Evolutionary conservation across 768 basidiomycete genomes (phyloP).

Genomic region (Naganishia kalamii): DNA sequence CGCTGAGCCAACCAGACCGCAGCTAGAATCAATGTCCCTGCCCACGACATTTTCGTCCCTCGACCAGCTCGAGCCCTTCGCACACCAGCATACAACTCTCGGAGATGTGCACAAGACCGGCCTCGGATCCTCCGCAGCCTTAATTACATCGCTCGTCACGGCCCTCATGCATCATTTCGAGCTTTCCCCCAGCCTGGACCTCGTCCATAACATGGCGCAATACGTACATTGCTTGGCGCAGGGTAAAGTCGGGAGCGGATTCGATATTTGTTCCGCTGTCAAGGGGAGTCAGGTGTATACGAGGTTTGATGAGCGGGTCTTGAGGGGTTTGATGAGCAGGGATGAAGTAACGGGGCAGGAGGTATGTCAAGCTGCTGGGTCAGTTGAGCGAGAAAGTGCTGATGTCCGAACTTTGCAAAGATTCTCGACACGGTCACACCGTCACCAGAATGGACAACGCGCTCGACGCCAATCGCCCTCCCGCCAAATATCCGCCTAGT

Average conservation of each 20-base stretch:
- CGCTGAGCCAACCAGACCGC: neutral
- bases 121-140: constrained; percentile 89
- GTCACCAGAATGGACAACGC: constrained; percentile 62
- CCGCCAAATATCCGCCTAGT: constrained; percentile 77
- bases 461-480: constrained; percentile 64
- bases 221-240: constrained; percentile 93
- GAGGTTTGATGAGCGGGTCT: constrained; percentile 47
- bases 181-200: constrained; percentile 38
- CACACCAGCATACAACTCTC: constrained; percentile 61
- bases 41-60: constrained; percentile 63
- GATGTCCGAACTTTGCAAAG: too few relatives aligned
- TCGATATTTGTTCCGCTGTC: constrained; percentile 88
- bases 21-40: constrained; percentile 63
- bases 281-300: constrained; percentile 87
- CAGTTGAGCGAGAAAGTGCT: too few relatives aligned
- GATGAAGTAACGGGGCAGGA: constrained; percentile 45
- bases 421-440: neutral
- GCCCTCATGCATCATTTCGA: constrained; percentile 69
- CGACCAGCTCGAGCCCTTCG: constrained; percentile 67
- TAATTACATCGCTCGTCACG: constrained; percentile 89
- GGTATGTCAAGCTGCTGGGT: neutral
- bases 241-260: constrained; percentile 96
- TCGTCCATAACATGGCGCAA: constrained; percentile 89
- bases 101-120: constrained; percentile 94
- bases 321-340: constrained; percentile 62